Base-by-base conservation (phyloP, 1,284 basidiomycete genomes). In the Coniophora puteana region DNA sequence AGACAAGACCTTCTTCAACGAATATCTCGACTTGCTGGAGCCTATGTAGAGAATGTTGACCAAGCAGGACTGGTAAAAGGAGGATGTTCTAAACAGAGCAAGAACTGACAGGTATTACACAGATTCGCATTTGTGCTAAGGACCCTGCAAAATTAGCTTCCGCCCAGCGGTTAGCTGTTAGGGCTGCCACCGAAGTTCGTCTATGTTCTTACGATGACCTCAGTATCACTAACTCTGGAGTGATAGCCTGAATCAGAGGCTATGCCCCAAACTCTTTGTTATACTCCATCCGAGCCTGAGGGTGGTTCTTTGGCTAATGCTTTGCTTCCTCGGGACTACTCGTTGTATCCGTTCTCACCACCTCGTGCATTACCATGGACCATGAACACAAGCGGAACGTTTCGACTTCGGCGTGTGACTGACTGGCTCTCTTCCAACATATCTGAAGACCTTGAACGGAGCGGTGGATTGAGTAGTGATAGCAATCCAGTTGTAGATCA, bases 1-100 rank as follows among this genome's bases (percentile, higher is more conserved):
- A 62, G 60, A 2, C 48, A 59, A 6, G 70, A 74, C 47, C 51
- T 78, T 11, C 50, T 83, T 5, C 77, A 80, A 47, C 71, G 70
- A 20, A 75, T 88, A 49, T 87, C 85, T n/a, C 76, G 82, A 42
- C 44, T 78, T 22, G 71, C 81, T 10, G 75, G 74, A 36, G 84
- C 80, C 2, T 78, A 79, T 48, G 58, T 78, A 10, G 77, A 83
- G 51, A 72, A 71, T 43, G 53, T 69, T 23, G 69, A 68, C 8
- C 51, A 60, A 26, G 55, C 58, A 36, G 71, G 70, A 38, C 66
- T 67, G 61, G 83, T 82, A 46, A 44, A 53, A 10, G 32, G 27
- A 38, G n/a, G n/a, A n/a, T n/a, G 28, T 45, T n/a, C 30, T 25
- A n/a, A n/a, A n/a, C 14, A 11, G 35, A 38, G 31, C 12, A 30